These are phyloP conservation scores for Spathaspora sp. DNA, from an alignment of 1,139 yeast species.

Conservation along the genomic window DNA sequence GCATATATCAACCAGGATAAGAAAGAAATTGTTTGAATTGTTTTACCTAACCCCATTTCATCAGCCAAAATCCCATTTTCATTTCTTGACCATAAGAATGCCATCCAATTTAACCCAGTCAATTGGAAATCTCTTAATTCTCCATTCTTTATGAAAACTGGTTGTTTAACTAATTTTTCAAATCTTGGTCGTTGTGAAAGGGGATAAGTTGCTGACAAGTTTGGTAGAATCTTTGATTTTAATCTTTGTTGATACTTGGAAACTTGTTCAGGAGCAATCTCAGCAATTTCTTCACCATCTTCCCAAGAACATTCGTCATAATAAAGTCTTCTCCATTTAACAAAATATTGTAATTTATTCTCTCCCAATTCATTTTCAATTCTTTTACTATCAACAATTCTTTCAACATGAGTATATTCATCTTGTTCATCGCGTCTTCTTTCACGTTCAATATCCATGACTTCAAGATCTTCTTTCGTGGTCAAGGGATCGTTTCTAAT, in stretches of 20 bases:
- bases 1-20: conserved; percentile 93
- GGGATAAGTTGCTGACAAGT: conserved; percentile 75
- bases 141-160: conserved; percentile 86
- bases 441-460: conserved; percentile 89
- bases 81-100: conserved; percentile 94
- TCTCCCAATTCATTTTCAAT: conserved; percentile 53
- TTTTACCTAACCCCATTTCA: conserved; percentile 98
- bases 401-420: conserved; percentile 83
- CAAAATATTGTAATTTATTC: conserved; percentile 73
- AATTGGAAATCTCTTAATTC: conserved; percentile 95
- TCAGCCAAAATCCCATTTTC: conserved; percentile 98
- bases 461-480: conserved; percentile 87
- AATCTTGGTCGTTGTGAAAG: conserved; percentile 75
- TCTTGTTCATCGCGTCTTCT: conserved; percentile 79
- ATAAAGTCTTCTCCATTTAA: conserved; percentile 91
- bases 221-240: conserved; percentile 83
- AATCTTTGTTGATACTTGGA: conserved; percentile 78
- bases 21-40: conserved; percentile 95
- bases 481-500: conserved; percentile 76
- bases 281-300: conserved; percentile 82
- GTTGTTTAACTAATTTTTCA: conserved; percentile 84
- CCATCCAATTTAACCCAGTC: conserved; percentile 99
- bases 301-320: conserved; percentile 99
- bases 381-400: conserved; percentile 87
- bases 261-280: conserved; percentile 81